Conservation (phyloP, 805 yeast genomes). For the Wickerhamiella qilinensis region DNA sequence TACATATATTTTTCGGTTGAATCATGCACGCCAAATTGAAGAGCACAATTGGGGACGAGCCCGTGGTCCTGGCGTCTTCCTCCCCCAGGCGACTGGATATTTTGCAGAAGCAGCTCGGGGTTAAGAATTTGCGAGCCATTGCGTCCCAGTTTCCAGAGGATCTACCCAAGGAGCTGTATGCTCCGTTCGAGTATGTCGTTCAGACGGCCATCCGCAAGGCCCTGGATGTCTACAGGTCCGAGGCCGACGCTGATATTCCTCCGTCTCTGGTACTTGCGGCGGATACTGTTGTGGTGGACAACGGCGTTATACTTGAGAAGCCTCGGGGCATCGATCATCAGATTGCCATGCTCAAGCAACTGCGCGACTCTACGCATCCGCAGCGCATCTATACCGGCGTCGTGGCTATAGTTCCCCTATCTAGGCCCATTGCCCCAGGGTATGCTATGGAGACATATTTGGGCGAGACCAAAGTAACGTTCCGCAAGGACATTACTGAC, state of each 20-base stretch:
- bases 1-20: too few relatives aligned
- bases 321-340: slow-evolving; percentile 45
- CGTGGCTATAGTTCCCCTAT: slow-evolving; percentile 28
- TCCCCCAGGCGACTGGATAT: slow-evolving; percentile 73
- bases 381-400: slow-evolving; percentile 41
- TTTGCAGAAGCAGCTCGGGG: slow-evolving; percentile 31
- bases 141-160: slow-evolving; percentile 68
- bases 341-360: slow-evolving; percentile 31
- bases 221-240: slow-evolving; percentile 33
- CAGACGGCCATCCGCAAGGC: slow-evolving; percentile 60
- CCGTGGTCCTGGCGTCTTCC: slow-evolving; percentile 58
- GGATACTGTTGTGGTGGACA: slow-evolving; percentile 58
- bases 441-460: slow-evolving; percentile 24
- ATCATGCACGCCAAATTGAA: neutral
- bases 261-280: slow-evolving; percentile 35
- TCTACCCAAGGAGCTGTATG: slow-evolving; percentile 34
- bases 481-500: slow-evolving; percentile 29
- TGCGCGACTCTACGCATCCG: slow-evolving; percentile 30
- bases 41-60: slow-evolving; percentile 5
- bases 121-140: slow-evolving; percentile 25
- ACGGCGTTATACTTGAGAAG: slow-evolving; percentile 57
- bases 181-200: slow-evolving; percentile 47
- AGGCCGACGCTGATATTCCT: slow-evolving; percentile 21
- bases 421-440: slow-evolving; percentile 27
- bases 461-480: slow-evolving; percentile 29